Evolutionary conservation across 768 basidiomycete genomes (phyloP).

Genomic region (Tylopilus vinaceipallidus): DNA sequence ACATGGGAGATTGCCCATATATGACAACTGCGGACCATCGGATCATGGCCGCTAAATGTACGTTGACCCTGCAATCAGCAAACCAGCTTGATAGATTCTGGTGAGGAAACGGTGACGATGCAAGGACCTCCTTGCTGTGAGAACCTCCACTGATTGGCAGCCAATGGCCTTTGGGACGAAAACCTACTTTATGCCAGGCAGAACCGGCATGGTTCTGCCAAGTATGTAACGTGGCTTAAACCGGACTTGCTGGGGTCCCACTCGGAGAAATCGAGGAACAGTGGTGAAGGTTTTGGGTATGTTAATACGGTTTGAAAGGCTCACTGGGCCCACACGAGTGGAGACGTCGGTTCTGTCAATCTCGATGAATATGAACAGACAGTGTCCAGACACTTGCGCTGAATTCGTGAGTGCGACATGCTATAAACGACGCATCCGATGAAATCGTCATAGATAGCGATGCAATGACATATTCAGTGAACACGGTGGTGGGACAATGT

Average conservation of each 20-base stretch:
- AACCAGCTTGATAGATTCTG: background rate
- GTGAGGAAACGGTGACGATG: background rate
- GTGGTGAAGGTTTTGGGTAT: background rate
- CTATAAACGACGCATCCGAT: no score
- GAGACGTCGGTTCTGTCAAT: no score
- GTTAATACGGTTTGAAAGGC: background rate
- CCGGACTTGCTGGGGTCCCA: background rate
- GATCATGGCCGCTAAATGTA: slow-evolving; percentile 3
- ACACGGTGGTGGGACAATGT: background rate
- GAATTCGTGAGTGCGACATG: background rate
- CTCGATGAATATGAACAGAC: background rate
- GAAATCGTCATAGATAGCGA: background rate
- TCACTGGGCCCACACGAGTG: no score
- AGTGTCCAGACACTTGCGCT: background rate
- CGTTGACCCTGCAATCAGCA: background rate
- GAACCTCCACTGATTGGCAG: background rate
- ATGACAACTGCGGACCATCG: background rate
- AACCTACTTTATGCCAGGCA: background rate
- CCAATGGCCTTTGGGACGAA: background rate
- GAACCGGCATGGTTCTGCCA: background rate
- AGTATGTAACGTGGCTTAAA: background rate
- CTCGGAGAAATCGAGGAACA: background rate
- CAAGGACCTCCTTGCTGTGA: background rate
- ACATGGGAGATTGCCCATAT: slow-evolving; percentile 5
- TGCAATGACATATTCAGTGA: background rate